Percentiles rank a stretch among this genome's conserved stretches.
These are phyloP conservation scores for Phytophthora kernoviae DNA, from an alignment of 352 stramenopile species.

Conservation along the genomic window DNA sequence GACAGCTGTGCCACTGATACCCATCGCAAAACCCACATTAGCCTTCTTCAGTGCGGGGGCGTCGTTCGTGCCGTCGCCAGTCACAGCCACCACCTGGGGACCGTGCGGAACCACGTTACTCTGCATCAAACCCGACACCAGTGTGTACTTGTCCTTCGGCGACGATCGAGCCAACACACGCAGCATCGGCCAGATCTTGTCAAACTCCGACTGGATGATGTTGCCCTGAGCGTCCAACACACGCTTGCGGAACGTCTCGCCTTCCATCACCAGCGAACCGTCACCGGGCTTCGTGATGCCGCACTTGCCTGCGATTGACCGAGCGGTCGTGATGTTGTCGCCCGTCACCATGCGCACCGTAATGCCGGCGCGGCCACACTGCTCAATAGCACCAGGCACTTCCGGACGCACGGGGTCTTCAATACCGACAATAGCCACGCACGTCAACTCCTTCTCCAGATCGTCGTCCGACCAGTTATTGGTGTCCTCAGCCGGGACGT, in stretches of 20 bases:
- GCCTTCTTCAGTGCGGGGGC: conserved; percentile 94
- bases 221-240: conserved; percentile 59
- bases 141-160: conserved; percentile 71
- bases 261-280: conserved; percentile 64
- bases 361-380: conserved; percentile 53
- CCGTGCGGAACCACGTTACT: conserved; percentile 56
- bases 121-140: conserved; percentile 68
- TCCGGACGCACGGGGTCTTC: conserved; percentile 56
- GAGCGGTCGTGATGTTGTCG: conserved; percentile 59
- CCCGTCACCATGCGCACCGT: conserved; percentile 65
- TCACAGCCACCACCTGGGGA: conserved; percentile 94
- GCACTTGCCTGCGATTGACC: conserved; percentile 60
- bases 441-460: conserved; percentile 62
- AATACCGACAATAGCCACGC: conserved; percentile 55
- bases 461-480: conserved; percentile 57
- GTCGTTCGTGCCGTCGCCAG: conserved; percentile 96
- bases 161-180: conserved; percentile 67
- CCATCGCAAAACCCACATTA: conserved; percentile 97
- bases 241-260: conserved; percentile 50
- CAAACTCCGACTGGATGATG: conserved; percentile 68
- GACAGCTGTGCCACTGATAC: conserved; percentile 92
- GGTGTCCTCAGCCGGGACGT: conserved; percentile 37
- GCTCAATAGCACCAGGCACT: conserved; percentile 47
- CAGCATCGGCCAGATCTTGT: conserved; percentile 74
- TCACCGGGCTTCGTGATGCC: conserved; percentile 52